A percentile compares a stretch with the other conserved stretches of the same genome.
phyloP scores from a whole-genome alignment of 164 flowering plant genomes.

The Pachysandra terminalis region DNA sequence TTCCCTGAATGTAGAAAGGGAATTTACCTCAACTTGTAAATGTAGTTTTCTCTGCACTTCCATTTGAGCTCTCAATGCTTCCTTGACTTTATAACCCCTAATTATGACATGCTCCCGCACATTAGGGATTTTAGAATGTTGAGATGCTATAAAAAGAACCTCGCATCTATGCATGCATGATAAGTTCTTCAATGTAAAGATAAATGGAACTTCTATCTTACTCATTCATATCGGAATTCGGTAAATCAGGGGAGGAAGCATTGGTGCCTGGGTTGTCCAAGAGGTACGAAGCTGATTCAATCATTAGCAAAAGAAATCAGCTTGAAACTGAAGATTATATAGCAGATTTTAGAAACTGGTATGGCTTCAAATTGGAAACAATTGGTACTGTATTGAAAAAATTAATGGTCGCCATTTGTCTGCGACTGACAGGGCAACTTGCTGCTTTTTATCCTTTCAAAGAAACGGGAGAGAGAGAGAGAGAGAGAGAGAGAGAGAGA shows the following conservation, averaged over 20 bases:
- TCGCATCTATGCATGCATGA: neutral
- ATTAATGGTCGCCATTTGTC: neutral
- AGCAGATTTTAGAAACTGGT: neutral
- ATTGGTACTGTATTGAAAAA: neutral
- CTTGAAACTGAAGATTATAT: neutral
- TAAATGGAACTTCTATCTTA: conserved; percentile 25
- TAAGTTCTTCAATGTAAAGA: neutral
- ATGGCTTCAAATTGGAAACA: neutral
- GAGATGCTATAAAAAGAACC: neutral
- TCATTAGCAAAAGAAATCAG: conserved; percentile 5
- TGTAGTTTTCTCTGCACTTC: conserved; percentile 74
- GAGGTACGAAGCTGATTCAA: conserved; percentile 40
- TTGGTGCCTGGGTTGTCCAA: conserved; percentile 42
- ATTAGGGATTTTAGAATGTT: neutral
- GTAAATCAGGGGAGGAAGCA: conserved; percentile 39
- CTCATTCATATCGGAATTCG: conserved; percentile 55
- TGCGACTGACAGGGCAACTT: neutral
- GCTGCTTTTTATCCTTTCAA: neutral
- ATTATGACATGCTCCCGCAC: conserved; percentile 10
- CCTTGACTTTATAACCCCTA: conserved; percentile 71
- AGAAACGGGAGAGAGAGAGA: too few species aligned
- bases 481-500: too few species aligned
- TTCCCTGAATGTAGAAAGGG: neutral
- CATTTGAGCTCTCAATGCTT: conserved; percentile 69
- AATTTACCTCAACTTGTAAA: conserved; percentile 59